A percentile compares a stretch with the other conserved stretches of the same genome.
Conservation (phyloP, 2,329 filamentous ascomycete species). For the Aureobasidium namibiae region DNA sequence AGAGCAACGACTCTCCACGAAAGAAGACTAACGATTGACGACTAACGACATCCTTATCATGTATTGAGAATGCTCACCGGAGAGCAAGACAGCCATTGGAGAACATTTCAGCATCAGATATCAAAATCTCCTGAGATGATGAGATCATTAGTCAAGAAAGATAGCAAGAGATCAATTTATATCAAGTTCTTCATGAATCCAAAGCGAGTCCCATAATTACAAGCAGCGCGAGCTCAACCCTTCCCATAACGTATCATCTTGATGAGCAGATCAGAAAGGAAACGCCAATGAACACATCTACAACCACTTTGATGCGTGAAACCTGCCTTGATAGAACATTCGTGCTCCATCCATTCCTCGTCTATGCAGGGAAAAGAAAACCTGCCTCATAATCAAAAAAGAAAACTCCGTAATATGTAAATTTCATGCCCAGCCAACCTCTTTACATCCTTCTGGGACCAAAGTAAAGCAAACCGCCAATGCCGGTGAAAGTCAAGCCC, state of each 20-base stretch:
- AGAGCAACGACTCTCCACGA: too few relatives aligned
- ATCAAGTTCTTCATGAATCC: neutral
- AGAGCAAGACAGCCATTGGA: neutral
- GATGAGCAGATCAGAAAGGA: neutral
- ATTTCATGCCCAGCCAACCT: neutral
- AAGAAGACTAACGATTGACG: too few relatives aligned
- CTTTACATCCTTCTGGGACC: conserved; percentile 24
- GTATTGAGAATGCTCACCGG: too few relatives aligned
- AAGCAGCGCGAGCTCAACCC: neutral
- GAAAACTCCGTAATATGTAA: neutral
- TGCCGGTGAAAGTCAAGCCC: conserved; percentile 39
- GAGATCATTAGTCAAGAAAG: too few relatives aligned
- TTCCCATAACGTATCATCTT: neutral
- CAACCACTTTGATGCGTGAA: neutral
- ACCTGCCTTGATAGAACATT: neutral
- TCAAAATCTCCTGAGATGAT: neutral
- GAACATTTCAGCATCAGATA: neutral
- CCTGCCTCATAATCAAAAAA: neutral
- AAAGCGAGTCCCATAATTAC: neutral
- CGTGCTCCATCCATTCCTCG: neutral
- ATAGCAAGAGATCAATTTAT: neutral
- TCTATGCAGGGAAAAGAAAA: neutral
- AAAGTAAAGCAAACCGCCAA: conserved; percentile 42
- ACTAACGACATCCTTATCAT: too few relatives aligned
- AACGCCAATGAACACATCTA: neutral